Percentiles rank a stretch among this genome's conserved stretches.
Evolutionary conservation across 257 asterid genomes (phyloP).

Genomic region (Scutellaria galericulata): DNA sequence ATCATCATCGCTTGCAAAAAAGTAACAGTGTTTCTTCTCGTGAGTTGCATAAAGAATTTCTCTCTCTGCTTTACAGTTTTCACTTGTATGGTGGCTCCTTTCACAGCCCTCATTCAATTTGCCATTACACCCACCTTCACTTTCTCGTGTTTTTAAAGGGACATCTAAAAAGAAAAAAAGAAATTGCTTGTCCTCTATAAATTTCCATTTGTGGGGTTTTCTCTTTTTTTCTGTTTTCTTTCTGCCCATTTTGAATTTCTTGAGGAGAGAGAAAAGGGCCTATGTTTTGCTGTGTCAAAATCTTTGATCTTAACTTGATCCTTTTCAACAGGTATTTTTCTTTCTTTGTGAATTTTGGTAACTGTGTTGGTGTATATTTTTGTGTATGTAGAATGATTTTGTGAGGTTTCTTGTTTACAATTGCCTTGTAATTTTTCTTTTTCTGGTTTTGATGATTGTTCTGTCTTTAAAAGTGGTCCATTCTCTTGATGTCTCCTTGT

Average conservation of each 20-base stretch:
- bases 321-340: constrained; percentile 41
- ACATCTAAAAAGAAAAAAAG: not conserved
- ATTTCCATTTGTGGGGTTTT: constrained; percentile 31
- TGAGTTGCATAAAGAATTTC: constrained; percentile 48
- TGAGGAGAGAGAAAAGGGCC: constrained; percentile 24
- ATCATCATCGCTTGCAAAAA: constrained; percentile 28
- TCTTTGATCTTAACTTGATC: constrained; percentile 36
- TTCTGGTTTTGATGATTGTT: constrained; percentile 15
- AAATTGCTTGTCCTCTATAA: constrained; percentile 13
- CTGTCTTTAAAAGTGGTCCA: constrained; percentile 37
- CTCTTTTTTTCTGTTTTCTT: constrained; percentile 14
- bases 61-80: constrained; percentile 48
- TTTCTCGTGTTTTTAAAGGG: constrained; percentile 41
- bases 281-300: constrained; percentile 27
- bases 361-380: constrained; percentile 11
- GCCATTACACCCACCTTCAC: constrained; percentile 36
- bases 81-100: constrained; percentile 31
- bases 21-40: constrained; percentile 45
- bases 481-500: constrained; percentile 34
- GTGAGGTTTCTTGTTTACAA: constrained; percentile 8
- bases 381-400: constrained; percentile 10
- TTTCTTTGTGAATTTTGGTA: constrained; percentile 10
- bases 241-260: constrained; percentile 32
- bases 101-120: constrained; percentile 34
- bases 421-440: constrained; percentile 1